phyloP scores from a whole-genome alignment of 495 filamentous ascomycete genomes.

The Neurospora sp. region DNA sequence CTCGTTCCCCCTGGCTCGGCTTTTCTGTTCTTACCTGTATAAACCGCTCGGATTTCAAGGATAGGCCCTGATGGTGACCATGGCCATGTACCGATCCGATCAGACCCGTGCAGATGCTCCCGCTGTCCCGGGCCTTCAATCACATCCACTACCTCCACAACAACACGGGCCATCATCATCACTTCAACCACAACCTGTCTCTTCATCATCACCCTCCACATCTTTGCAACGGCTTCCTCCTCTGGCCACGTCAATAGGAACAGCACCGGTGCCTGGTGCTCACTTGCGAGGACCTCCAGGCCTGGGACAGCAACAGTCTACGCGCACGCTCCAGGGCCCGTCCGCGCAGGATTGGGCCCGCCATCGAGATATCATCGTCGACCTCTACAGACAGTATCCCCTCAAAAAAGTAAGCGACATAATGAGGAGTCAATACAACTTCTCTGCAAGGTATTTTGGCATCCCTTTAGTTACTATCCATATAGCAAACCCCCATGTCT shows the following conservation, averaged over 20 bases:
- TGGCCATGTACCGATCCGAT: slow-evolving; percentile 13
- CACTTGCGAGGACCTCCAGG: neutral
- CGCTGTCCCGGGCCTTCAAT: slow-evolving; percentile 6
- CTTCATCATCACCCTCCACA: neutral
- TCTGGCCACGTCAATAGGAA: neutral
- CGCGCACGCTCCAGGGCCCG: slow-evolving; percentile 23
- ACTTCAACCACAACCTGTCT: neutral
- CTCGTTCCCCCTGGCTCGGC: neutral
- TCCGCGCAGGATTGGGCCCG: slow-evolving; percentile 20
- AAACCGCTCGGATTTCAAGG: neutral
- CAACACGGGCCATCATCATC: neutral
- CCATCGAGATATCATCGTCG: slow-evolving; percentile 23
- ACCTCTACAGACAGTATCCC: slow-evolving; percentile 21
- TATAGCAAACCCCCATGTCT: neutral
- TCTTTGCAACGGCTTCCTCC: neutral
- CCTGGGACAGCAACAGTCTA: slow-evolving; percentile 10
- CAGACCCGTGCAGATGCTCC: slow-evolving; percentile 26
- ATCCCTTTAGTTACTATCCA: neutral
- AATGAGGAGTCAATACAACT: slow-evolving; percentile 22
- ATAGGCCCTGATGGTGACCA: neutral
- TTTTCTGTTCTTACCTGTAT: neutral
- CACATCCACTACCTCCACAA: slow-evolving; percentile 2
- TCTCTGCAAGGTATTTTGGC: slow-evolving; percentile 22
- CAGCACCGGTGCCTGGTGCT: neutral
- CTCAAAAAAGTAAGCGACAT: slow-evolving; percentile 23